These are phyloP conservation scores for Plenodomus biglobosus DNA, from an alignment of 2,329 filamentous ascomycete species.

Conservation along the genomic window DNA sequence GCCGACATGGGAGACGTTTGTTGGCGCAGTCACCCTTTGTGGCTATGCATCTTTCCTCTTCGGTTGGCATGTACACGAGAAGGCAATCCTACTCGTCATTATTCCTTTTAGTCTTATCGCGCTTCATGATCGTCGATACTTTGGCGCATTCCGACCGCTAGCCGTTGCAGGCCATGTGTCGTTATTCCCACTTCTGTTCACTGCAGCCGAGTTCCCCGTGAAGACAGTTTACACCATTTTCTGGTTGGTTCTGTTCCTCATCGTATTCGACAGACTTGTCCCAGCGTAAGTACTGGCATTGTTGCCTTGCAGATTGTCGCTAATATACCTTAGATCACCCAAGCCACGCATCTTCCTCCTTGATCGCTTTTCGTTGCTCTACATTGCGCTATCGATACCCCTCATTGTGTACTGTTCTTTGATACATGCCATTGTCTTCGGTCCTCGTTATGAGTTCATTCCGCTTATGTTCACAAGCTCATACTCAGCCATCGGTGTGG, in stretches of 20 bases:
- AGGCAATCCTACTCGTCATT: conserved; percentile 90
- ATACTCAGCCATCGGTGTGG: conserved; percentile 90
- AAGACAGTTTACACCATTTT: conserved; percentile 92
- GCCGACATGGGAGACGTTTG: conserved; percentile 85
- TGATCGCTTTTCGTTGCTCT: conserved; percentile 86
- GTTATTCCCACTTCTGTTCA: conserved; percentile 91
- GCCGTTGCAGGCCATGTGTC: conserved; percentile 94
- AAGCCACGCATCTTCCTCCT: conserved; percentile 83
- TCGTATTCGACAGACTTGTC: conserved; percentile 83
- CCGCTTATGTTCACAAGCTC: conserved; percentile 97
- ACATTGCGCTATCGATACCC: conserved; percentile 86
- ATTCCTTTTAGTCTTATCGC: conserved; percentile 94
- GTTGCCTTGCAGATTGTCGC: conserved; percentile 1
- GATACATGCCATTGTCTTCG: conserved; percentile 80
- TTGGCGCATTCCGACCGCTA: conserved; percentile 87
- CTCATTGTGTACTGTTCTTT: conserved; percentile 87
- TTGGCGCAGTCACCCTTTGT: conserved; percentile 86
- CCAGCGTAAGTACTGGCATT: conserved; percentile 61
- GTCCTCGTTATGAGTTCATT: conserved; percentile 80
- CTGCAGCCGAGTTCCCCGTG: conserved; percentile 85
- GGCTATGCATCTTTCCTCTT: conserved; percentile 97
- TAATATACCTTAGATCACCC: conserved; percentile 56
- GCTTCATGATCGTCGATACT: conserved; percentile 83
- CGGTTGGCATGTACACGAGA: conserved; percentile 98
- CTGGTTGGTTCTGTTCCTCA: conserved; percentile 85